Evolutionary conservation across 2,329 filamentous ascomycete species (phyloP).

Genomic region (Cordyceps farinosa): DNA sequence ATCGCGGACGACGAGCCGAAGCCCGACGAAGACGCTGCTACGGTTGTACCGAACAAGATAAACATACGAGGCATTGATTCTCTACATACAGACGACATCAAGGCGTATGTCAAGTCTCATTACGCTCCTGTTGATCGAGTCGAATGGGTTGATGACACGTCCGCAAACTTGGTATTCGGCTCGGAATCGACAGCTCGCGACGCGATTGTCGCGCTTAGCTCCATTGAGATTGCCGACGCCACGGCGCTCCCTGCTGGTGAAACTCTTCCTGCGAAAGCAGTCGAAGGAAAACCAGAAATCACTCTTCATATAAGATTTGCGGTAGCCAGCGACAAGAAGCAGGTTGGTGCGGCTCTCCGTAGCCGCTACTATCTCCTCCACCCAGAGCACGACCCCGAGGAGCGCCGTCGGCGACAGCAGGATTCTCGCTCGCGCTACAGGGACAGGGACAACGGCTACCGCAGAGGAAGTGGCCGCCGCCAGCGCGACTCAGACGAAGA

Average conservation of each 20-base stretch:
- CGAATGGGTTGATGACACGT: slow-evolving; percentile 94
- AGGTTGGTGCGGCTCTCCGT: slow-evolving; percentile 69
- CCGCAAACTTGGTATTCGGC: slow-evolving; percentile 79
- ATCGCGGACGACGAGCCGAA: slow-evolving; percentile 34
- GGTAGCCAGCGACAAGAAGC: slow-evolving; percentile 72
- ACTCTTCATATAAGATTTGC: slow-evolving; percentile 71
- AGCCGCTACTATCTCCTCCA: slow-evolving; percentile 93
- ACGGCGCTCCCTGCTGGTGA: slow-evolving; percentile 59
- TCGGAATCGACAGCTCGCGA: slow-evolving; percentile 50
- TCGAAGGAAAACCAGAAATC: slow-evolving; percentile 64
- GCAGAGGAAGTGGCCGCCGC: slow-evolving; percentile 38
- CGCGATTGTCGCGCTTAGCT: slow-evolving; percentile 52
- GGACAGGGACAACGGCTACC: slow-evolving; percentile 46
- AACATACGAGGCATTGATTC: slow-evolving; percentile 80
- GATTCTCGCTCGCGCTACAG: slow-evolving; percentile 60
- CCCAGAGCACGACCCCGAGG: slow-evolving; percentile 81
- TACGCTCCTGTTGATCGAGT: slow-evolving; percentile 60
- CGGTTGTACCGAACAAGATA: slow-evolving; percentile 55
- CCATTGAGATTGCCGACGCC: slow-evolving; percentile 49
- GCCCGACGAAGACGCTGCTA: slow-evolving; percentile 22
- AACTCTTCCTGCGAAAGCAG: slow-evolving; percentile 64
- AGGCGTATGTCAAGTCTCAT: slow-evolving; percentile 68
- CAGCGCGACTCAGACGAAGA: slow-evolving; percentile 47
- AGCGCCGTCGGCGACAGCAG: slow-evolving; percentile 58
- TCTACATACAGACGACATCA: slow-evolving; percentile 76